Base-by-base conservation (phyloP, 2,329 filamentous ascomycete genomes). In the Microcera coccophila region DNA sequence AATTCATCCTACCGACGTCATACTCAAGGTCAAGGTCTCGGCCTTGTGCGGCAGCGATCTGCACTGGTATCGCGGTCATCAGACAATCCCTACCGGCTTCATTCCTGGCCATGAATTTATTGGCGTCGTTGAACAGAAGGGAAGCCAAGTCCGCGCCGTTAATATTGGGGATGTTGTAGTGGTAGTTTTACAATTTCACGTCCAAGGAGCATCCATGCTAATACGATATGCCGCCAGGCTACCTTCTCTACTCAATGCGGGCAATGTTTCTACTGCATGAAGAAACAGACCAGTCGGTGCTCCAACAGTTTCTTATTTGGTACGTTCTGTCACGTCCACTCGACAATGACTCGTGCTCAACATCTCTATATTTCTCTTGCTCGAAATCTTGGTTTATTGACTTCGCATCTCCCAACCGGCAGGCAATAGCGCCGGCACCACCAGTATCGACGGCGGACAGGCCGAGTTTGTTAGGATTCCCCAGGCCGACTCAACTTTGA, bases 161-260 rank as follows among this genome's bases (percentile, higher is more conserved):
- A 71, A 81, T 49, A 71, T 84, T 39, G 90, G 89, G 4, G 90
- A 95, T 63, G 79, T 80, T 55, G 74, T 95, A 22, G 87, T 95
- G 16, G 79, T 84, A 18, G 87, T 90, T 0, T 95, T 95, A 39
- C 33, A 4, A 47, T 40, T n/a, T n/a, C n/a, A n/a, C n/a, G n/a
- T n/a, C n/a, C n/a, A n/a, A n/a, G n/a, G n/a, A n/a, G n/a, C n/a
- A n/a, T n/a, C n/a, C n/a, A n/a, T n/a, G n/a, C n/a, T n/a, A n/a
- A n/a, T n/a, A n/a, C n/a, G n/a, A n/a, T n/a, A n/a, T n/a, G n/a
- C n/a, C n/a, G n/a, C n/a, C n/a, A n/a, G n/a, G n/a, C n/a, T n/a
- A n/a, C n/a, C n/a, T n/a, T n/a, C n/a, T n/a, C n/a, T n/a, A n/a
- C n/a, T n/a, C n/a, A n/a, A n/a, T n/a, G n/a, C n/a, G n/a, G n/a